phyloP scores from a whole-genome alignment of 2,329 filamentous ascomycete genomes.

The Stemphylium beticola region DNA sequence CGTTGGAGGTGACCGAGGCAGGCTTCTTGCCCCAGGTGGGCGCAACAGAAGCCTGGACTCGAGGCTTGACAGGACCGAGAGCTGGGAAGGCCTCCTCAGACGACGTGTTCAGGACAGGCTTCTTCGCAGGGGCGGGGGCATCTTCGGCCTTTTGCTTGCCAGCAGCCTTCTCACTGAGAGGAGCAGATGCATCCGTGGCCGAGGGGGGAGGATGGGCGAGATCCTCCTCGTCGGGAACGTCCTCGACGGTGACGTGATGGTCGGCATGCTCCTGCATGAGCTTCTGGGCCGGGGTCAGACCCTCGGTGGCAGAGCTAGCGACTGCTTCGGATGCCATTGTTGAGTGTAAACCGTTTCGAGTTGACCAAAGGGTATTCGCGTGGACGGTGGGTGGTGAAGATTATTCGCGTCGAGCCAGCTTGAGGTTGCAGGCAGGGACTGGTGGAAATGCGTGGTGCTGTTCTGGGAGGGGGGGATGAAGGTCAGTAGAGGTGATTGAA shows the following conservation, averaged over 20 bases:
- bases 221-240: slow-evolving; percentile 80
- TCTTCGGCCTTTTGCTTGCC: slow-evolving; percentile 71
- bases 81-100: slow-evolving; percentile 95
- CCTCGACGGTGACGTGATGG: slow-evolving; percentile 76
- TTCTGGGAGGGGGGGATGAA: not conserved
- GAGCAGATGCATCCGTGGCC: slow-evolving; percentile 31
- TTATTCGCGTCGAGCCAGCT: slow-evolving; percentile 40
- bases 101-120: slow-evolving; percentile 71
- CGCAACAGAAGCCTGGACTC: slow-evolving; percentile 64
- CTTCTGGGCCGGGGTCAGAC: slow-evolving; percentile 59
- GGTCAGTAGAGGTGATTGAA: slow-evolving; percentile 1
- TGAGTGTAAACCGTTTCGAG: slow-evolving; percentile 47
- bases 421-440: slow-evolving; percentile 9
- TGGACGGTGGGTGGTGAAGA: slow-evolving; percentile 38
- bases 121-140: slow-evolving; percentile 43
- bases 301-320: slow-evolving; percentile 44
- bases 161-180: slow-evolving; percentile 67
- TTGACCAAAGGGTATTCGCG: slow-evolving; percentile 46
- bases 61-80: slow-evolving; percentile 74
- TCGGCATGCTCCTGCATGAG: slow-evolving; percentile 67
- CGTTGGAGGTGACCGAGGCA: slow-evolving; percentile 54
- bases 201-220: slow-evolving; percentile 61
- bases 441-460: not conserved
- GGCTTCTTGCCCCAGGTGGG: slow-evolving; percentile 80
- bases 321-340: slow-evolving; percentile 48